Base-by-base conservation (phyloP, 1,284 basidiomycete species). In the Microbotryum silenes-acaulis region DNA sequence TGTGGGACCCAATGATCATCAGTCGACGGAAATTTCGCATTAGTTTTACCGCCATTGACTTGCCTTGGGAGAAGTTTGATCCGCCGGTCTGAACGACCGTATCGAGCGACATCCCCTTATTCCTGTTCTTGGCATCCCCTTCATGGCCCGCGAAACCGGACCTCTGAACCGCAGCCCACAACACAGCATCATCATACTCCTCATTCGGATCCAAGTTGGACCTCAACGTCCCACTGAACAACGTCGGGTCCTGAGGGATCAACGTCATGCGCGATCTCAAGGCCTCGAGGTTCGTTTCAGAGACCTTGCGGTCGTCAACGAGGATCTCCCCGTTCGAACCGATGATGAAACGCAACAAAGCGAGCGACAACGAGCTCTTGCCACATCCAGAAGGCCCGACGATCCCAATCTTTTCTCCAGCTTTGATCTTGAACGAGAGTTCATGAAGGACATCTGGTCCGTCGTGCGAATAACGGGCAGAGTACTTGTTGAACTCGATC, bases 331-430 rank as follows among this genome's bases (percentile, higher is more conserved):
- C 92, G 70, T 85, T 81, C 0, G 60, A 64, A 7, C 46, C 48
- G 3, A 61, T 33, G 23, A 66, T 57, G 47, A 64, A 62, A 65
- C 92, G 84, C 66, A 97, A 76, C 29, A 97, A 52, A 1, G 70
- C 86, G 83, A 90, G 90, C 82, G 64, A 97, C 86, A 33, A 91
- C 64, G 59, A 96, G n/a, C 89, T 93, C 78, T 98, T 98, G n/a
- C 94, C 96, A 72, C 91, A 96, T 9, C 94, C 96, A 0, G 90
- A 93, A 0, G 94, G 92, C 0, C 94, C 94, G 37, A 98, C 94
- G 57, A 98, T 87, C 83, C 91, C 14, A 59, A 92, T 83, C 75
- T 90, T 88, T 73, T 88, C 83, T 2, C 88, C 86, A 4, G 85
- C 78, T 57, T 78, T 77, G 56, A 89, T 77, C 12, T 77, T 66